A percentile compares a stretch with the other conserved stretches of the same genome.
Evolutionary conservation across 345 rosid species (phyloP).

Genomic region (Acer saccharum): DNA sequence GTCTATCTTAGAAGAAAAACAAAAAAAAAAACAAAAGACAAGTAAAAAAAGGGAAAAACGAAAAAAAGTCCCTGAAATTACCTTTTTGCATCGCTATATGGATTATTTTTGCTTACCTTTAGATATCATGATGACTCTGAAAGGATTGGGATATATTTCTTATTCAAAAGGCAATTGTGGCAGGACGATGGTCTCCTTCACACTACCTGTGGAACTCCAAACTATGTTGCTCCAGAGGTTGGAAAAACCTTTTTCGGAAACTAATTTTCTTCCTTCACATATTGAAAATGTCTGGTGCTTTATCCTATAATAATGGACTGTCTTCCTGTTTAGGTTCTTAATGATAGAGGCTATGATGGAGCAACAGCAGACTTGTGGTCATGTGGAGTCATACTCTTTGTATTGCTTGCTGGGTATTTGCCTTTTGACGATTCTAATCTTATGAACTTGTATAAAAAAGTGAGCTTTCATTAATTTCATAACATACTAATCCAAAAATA

Average conservation of each 20-base stretch:
- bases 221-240: slow-evolving; percentile 99
- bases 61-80: neutral
- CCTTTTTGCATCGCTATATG: neutral
- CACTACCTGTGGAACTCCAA: slow-evolving; percentile 96
- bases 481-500: slow-evolving; percentile 6
- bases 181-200: slow-evolving; percentile 99
- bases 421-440: slow-evolving; percentile 99
- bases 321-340: slow-evolving; percentile 68
- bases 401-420: slow-evolving; percentile 96
- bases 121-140: neutral
- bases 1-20: neutral
- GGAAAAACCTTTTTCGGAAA: slow-evolving; percentile 22
- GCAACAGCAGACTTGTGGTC: slow-evolving; percentile 98
- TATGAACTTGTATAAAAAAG: slow-evolving; percentile 90
- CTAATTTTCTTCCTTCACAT: slow-evolving; percentile 8
- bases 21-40: no score
- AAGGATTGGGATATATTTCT: slow-evolving; percentile 16
- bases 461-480: slow-evolving; percentile 49
- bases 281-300: neutral
- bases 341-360: slow-evolving; percentile 95
- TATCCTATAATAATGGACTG: slow-evolving; percentile 3
- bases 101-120: neutral
- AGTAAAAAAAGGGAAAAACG: neutral
- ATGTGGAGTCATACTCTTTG: slow-evolving; percentile 96
- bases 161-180: slow-evolving; percentile 18